phyloP scores from a whole-genome alignment of 768 basidiomycete genomes.

The Saitozyma podzolica region DNA sequence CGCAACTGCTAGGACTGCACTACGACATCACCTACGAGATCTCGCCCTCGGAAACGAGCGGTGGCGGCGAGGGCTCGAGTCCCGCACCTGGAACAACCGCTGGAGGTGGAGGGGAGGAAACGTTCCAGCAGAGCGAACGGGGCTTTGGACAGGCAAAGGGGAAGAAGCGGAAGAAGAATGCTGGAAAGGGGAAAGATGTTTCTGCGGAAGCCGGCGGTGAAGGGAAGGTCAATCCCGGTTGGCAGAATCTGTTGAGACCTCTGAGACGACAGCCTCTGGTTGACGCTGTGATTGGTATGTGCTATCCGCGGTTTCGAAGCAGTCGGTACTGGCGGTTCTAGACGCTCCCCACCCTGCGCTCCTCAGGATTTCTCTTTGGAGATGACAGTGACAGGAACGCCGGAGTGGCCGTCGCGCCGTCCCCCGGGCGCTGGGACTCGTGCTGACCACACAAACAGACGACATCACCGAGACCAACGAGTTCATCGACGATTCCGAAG shows the following conservation, averaged over 20 bases:
- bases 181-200: slow-evolving; percentile 58
- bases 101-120: slow-evolving; percentile 2
- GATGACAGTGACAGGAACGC: too few relatives aligned
- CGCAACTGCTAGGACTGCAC: slow-evolving; percentile 74
- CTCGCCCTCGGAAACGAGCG: slow-evolving; percentile 5
- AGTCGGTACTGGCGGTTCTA: background rate
- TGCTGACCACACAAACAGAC: slow-evolving; percentile 58
- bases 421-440: too few relatives aligned
- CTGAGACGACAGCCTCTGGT: slow-evolving; percentile 29
- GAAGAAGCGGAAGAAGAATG: slow-evolving; percentile 58
- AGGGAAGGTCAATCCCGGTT: slow-evolving; percentile 42
- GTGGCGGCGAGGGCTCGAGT: background rate
- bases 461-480: slow-evolving; percentile 97
- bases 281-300: slow-evolving; percentile 37
- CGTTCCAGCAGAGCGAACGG: background rate
- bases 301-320: too few relatives aligned
- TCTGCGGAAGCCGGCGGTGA: slow-evolving; percentile 63
- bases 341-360: background rate
- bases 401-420: too few relatives aligned
- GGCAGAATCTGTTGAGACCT: slow-evolving; percentile 36
- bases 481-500: slow-evolving; percentile 77
- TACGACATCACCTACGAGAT: slow-evolving; percentile 92
- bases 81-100: slow-evolving; percentile 1
- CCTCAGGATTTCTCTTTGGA: background rate
- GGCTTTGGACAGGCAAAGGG: slow-evolving; percentile 18